Evolutionary conservation across 176 grass and related monocot species (phyloP).

Genomic region (Avena atlantica): DNA sequence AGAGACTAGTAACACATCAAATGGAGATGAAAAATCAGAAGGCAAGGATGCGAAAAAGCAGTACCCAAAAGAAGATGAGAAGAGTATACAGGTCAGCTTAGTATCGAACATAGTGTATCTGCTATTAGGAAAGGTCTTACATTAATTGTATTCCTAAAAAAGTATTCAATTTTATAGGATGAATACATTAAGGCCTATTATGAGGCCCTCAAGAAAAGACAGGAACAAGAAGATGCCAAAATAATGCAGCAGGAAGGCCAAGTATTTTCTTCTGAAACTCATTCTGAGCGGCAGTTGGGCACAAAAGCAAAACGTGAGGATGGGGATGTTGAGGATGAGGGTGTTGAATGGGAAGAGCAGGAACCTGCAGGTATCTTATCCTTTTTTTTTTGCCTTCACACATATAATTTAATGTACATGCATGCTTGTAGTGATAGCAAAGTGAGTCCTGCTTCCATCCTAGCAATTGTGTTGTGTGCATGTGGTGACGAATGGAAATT

Average conservation of each 20-base stretch:
- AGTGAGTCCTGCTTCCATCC: background rate
- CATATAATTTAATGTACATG: background rate
- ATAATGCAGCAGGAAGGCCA: constrained; percentile 57
- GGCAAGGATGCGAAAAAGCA: constrained; percentile 73
- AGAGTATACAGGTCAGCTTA: constrained; percentile 66
- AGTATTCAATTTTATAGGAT: constrained; percentile 54
- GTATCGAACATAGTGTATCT: constrained; percentile 38
- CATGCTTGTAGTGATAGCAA: constrained; percentile 11
- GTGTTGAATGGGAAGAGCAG: constrained; percentile 79
- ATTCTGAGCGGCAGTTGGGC: constrained; percentile 70
- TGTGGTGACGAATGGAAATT: background rate
- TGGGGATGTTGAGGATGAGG: constrained; percentile 62
- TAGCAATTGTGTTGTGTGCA: background rate
- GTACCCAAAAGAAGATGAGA: constrained; percentile 71
- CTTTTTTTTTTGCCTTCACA: constrained; percentile 16
- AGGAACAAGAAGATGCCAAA: constrained; percentile 61
- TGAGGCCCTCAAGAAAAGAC: constrained; percentile 66
- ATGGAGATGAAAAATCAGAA: constrained; percentile 49
- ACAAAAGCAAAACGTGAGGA: constrained; percentile 81
- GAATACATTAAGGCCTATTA: constrained; percentile 94
- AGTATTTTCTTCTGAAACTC: constrained; percentile 40
- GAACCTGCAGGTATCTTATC: constrained; percentile 61
- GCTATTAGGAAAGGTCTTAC: constrained; percentile 5
- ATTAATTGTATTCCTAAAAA: constrained; percentile 11
- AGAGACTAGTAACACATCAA: constrained; percentile 49